Evolutionary conservation across 768 basidiomycete genomes (phyloP).

Genomic region (Phylloporus sp.): DNA sequence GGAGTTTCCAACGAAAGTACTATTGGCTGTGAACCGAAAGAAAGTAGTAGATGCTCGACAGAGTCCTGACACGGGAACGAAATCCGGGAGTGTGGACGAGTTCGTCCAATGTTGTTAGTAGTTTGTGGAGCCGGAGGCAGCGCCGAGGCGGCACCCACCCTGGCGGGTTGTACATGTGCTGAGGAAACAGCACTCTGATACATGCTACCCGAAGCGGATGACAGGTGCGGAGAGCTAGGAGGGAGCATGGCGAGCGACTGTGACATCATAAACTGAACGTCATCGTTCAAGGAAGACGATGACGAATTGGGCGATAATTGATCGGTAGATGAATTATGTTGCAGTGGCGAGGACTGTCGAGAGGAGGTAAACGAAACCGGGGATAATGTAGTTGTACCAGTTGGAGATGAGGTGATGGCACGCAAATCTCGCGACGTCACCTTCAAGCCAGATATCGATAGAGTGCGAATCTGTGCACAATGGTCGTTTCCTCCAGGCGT

Average conservation of each 20-base stretch:
- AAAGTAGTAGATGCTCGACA: conserved; percentile 48
- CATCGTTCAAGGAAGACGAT: conserved; percentile 60
- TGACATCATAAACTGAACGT: conserved; percentile 62
- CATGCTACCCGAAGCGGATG: conserved; percentile 60
- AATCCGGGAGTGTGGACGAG: conserved; percentile 3
- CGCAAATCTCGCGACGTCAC: conserved; percentile 48
- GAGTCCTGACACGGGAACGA: conserved; percentile 7
- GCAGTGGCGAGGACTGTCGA: conserved; percentile 6
- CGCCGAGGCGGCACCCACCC: not conserved
- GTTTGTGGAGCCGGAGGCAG: not conserved
- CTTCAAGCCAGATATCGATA: conserved; percentile 53
- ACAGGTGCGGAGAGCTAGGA: conserved; percentile 40
- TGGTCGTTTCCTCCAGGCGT: conserved; percentile 12
- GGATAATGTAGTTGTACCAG: conserved; percentile 22
- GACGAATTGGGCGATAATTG: conserved; percentile 46
- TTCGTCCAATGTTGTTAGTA: not conserved
- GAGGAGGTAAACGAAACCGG: conserved; percentile 24
- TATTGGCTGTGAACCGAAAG: conserved; percentile 60
- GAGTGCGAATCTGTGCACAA: conserved; percentile 37
- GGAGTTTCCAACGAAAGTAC: conserved; percentile 51
- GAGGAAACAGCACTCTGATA: conserved; percentile 70
- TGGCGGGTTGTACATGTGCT: not conserved
- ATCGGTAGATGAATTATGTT: not conserved
- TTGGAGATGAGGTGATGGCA: conserved; percentile 14
- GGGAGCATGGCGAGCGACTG: conserved; percentile 67